Evolutionary conservation across 331 rosid genomes (phyloP), one percentile per base, ranked within the genome.

Genomic region (Cydonia oblonga): DNA sequence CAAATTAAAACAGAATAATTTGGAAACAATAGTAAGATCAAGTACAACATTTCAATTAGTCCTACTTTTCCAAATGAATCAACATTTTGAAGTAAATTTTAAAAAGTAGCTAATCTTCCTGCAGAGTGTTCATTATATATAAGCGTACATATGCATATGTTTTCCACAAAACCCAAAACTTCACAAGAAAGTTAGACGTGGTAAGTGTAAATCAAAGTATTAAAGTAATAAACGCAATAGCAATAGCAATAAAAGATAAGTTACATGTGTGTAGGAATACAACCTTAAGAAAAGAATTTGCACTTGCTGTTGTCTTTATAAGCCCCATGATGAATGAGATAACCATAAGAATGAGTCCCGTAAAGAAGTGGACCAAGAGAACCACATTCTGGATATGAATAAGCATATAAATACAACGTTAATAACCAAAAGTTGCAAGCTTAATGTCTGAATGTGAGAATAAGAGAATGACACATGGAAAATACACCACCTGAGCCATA

Each of bases 301-400:
- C 85, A 64, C 78, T 86, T 76, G 30, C 75, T 75, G 92, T 89
- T 40, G 97, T 76, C 78, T 83, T 77, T 63, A 93, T 74, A 75
- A 93, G 80, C 70, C 96, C 98, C 98, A 93, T 93, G 30, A 91
- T 71, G 79, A 93, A 93, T 66, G 98, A 93, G 89, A 93, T 87
- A 76, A 89, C 91, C 98, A 91, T 91, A 68, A 87, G 92, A 78
- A 93, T 78, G 68, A 91, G 89, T 61, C 46, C 46, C 46, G 46
- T 40, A 40, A 93, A 93, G 75, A 93, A 86, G 82, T 93, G 93
- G 69, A 93, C 82, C 71, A 88, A 81, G 78, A 91, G 95, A 87
- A 93, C 91, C 86, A 89, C 95, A 24, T 91, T 93, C 98, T 93
- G 97, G 75, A 70, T 46, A 68, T 56, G 52, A 58, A 73, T 16